A percentile compares a stretch with the other conserved stretches of the same genome.
These are phyloP conservation scores for Inonotus hispidus DNA, from an alignment of 1,284 basidiomycete genomes.

Conservation along the genomic window DNA sequence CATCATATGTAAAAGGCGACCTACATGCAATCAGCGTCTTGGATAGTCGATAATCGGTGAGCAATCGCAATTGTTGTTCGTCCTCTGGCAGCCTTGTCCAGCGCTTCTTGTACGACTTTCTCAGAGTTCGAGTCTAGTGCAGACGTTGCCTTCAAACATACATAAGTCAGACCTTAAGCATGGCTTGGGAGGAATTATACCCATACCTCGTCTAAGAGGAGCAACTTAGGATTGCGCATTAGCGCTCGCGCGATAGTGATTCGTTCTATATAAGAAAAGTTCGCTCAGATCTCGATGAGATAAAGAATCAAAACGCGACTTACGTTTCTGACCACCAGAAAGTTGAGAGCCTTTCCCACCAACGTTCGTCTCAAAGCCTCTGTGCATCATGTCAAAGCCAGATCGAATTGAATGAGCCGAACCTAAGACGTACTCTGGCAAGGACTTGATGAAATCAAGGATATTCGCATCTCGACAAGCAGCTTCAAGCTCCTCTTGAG, in stretches of 20 bases:
- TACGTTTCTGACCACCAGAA: constrained; percentile 17
- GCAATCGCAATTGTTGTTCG: constrained; percentile 92
- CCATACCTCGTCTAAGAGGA: constrained; percentile 71
- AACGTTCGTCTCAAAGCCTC: constrained; percentile 87
- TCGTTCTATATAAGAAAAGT: constrained; percentile 52
- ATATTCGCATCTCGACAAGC: constrained; percentile 88
- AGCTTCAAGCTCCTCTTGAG: constrained; percentile 82
- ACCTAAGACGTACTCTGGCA: constrained; percentile 52
- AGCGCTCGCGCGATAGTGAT: constrained; percentile 96
- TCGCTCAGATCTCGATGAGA: neutral
- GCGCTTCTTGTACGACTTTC: constrained; percentile 89
- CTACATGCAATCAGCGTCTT: constrained; percentile 89
- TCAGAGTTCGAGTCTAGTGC: constrained; percentile 93
- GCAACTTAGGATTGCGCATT: constrained; percentile 90
- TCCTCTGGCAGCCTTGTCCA: constrained; percentile 88
- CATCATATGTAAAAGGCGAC: constrained; percentile 33
- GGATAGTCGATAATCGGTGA: constrained; percentile 89
- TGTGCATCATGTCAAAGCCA: neutral
- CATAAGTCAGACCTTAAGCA: no score
- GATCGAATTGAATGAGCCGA: no score
- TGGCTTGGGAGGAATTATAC: no score
- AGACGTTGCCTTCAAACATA: constrained; percentile 61
- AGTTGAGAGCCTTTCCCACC: constrained; percentile 75
- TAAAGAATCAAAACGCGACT: neutral
- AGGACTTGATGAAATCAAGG: constrained; percentile 81